Conservation (phyloP, 257 asterid genomes). For the Penstemon eatonii region DNA sequence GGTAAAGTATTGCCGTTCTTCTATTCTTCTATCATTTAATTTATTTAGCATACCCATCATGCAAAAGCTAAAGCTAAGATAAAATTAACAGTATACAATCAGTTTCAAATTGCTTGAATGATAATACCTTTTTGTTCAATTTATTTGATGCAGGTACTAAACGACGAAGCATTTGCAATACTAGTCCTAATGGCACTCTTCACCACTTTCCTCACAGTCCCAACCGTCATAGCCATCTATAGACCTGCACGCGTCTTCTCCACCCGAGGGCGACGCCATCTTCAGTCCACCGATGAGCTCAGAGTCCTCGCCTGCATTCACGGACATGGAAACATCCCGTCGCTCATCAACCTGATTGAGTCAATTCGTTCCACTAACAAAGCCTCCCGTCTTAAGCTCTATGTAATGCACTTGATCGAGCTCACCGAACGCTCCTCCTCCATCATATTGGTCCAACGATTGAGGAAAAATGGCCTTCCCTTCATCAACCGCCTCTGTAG, state of each 20-base stretch:
- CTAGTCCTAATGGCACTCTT: constrained; percentile 71
- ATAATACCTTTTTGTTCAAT: neutral
- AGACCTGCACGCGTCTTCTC: constrained; percentile 34
- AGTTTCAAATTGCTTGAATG: neutral
- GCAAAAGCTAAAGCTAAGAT: neutral
- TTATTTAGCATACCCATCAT: neutral
- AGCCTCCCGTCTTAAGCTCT: constrained; percentile 44
- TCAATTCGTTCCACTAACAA: constrained; percentile 38
- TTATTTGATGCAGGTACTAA: constrained; percentile 44
- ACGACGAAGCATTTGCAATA: constrained; percentile 65
- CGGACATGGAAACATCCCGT: constrained; percentile 43
- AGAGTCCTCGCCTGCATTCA: constrained; percentile 52
- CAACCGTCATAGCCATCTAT: constrained; percentile 55
- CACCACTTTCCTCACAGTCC: constrained; percentile 69
- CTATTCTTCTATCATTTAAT: neutral
- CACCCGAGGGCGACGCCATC: constrained; percentile 15
- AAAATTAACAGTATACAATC: neutral
- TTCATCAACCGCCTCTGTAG: constrained; percentile 38
- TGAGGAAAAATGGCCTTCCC: constrained; percentile 43
- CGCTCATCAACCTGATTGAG: constrained; percentile 46
- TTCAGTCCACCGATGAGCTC: constrained; percentile 34
- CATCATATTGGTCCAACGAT: constrained; percentile 43
- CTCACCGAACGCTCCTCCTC: constrained; percentile 66
- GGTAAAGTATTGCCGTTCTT: no score
- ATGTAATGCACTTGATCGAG: constrained; percentile 49